phyloP scores from a whole-genome alignment of 352 stramenopile species.

The Pythium sp. region DNA sequence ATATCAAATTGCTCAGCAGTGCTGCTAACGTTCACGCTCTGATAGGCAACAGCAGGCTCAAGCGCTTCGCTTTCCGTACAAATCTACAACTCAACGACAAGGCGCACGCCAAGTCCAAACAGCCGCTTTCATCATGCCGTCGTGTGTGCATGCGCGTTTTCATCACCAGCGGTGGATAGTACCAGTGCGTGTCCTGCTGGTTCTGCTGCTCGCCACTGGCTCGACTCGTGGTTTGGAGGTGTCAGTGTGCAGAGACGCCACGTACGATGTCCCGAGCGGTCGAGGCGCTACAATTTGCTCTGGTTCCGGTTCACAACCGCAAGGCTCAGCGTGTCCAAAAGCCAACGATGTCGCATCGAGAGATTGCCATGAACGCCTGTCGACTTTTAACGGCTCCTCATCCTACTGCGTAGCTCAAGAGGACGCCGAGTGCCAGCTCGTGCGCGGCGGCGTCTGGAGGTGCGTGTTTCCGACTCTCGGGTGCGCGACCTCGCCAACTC shows the following conservation, averaged over 20 bases:
- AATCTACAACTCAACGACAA: neutral
- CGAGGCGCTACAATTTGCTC: constrained; percentile 13
- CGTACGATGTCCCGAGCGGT: constrained; percentile 1
- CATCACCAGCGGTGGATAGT: constrained; percentile 3
- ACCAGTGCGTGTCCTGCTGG: neutral
- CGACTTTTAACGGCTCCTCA: constrained; percentile 10
- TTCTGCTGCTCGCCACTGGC: neutral
- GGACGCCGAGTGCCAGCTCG: constrained; percentile 2
- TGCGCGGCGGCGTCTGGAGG: neutral
- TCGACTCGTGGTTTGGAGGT: neutral
- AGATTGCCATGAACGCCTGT: constrained; percentile 16
- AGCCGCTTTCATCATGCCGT: neutral
- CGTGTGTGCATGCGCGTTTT: neutral
- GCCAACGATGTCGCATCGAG: constrained; percentile 3
- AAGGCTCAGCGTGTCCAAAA: constrained; percentile 16
- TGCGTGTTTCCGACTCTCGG: neutral
- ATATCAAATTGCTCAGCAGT: neutral
- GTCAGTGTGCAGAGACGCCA: neutral
- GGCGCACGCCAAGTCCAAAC: neutral
- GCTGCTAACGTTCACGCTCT: neutral
- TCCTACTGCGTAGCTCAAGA: constrained; percentile 8
- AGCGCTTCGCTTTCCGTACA: neutral
- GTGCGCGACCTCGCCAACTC: neutral
- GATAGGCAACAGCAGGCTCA: neutral
- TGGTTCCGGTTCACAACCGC: constrained; percentile 9